A percentile compares a stretch with the other conserved stretches of the same genome.
phyloP scores from a whole-genome alignment of 2,329 filamentous ascomycete species.

The Beauveria sp. region DNA sequence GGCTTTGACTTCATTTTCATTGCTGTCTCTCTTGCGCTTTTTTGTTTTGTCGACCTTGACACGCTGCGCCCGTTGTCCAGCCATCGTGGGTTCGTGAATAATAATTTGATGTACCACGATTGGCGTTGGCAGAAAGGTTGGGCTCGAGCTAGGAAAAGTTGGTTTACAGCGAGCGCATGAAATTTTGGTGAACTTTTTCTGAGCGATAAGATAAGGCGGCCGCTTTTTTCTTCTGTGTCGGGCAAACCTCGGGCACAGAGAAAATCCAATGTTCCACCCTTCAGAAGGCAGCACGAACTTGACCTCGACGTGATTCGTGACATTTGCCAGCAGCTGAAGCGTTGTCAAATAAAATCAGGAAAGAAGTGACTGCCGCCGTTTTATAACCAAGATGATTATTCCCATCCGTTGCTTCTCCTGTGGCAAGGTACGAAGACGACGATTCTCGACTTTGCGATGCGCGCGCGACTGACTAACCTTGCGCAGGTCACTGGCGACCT shows the following conservation, averaged over 20 bases:
- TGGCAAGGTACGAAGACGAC: constrained; percentile 68
- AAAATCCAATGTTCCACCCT: constrained; percentile 3
- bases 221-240: constrained; percentile 13
- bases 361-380: neutral
- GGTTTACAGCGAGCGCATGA: constrained; percentile 17
- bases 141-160: constrained; percentile 13
- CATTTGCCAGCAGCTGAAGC: neutral
- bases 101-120: neutral
- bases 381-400: constrained; percentile 77
- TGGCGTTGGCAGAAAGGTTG: constrained; percentile 5
- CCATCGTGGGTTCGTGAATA: constrained; percentile 23
- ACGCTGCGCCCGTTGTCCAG: constrained; percentile 24
- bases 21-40: constrained; percentile 40
- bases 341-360: neutral
- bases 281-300: neutral
- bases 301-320: neutral
- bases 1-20: constrained; percentile 33
- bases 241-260: constrained; percentile 22
- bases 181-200: constrained; percentile 36
- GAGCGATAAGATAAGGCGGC: constrained; percentile 32
- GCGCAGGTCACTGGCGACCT: constrained; percentile 87
- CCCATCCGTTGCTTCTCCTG: constrained; percentile 98
- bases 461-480: constrained; percentile 22
- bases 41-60: constrained; percentile 30
- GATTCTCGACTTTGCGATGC: constrained; percentile 8